phyloP scores from a whole-genome alignment of 2,329 filamentous ascomycete species.

The Colletotrichum musicola region DNA sequence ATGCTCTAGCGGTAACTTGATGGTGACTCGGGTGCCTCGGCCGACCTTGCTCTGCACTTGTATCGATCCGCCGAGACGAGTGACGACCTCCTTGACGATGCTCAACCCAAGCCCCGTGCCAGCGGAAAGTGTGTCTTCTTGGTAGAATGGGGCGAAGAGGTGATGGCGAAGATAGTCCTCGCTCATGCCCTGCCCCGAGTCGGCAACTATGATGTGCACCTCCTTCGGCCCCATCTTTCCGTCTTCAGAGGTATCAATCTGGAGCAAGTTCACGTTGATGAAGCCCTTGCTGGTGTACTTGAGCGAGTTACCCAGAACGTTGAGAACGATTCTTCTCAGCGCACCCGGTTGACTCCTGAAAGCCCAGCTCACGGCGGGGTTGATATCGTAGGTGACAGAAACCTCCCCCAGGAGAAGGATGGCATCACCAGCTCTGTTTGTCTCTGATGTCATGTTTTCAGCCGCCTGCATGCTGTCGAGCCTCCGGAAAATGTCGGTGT shows the following conservation, averaged over 20 bases:
- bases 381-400: conserved; percentile 64
- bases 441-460: conserved; percentile 34
- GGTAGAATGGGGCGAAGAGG: conserved; percentile 73
- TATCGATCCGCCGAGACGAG: conserved; percentile 69
- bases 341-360: conserved; percentile 68
- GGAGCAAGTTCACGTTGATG: conserved; percentile 47
- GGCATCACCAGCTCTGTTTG: conserved; percentile 7
- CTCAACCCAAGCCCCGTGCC: conserved; percentile 76
- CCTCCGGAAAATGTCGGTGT: conserved; percentile 22
- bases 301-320: conserved; percentile 72
- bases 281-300: conserved; percentile 65
- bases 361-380: conserved; percentile 60
- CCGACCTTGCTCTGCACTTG: conserved; percentile 62
- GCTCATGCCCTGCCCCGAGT: conserved; percentile 76
- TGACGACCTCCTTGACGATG: conserved; percentile 72
- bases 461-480: conserved; percentile 40
- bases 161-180: conserved; percentile 71
- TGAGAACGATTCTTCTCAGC: conserved; percentile 69
- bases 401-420: conserved; percentile 43
- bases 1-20: conserved; percentile 47
- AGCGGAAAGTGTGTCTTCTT: conserved; percentile 71
- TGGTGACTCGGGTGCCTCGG: conserved; percentile 52
- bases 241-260: conserved; percentile 3
- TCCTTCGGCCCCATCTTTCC: conserved; percentile 17
- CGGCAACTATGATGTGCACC: conserved; percentile 63